Percentiles rank a stretch among this genome's conserved stretches.
Evolutionary conservation across 2,329 filamentous ascomycete species (phyloP).

Genomic region (Microcyclosporella mali): DNA sequence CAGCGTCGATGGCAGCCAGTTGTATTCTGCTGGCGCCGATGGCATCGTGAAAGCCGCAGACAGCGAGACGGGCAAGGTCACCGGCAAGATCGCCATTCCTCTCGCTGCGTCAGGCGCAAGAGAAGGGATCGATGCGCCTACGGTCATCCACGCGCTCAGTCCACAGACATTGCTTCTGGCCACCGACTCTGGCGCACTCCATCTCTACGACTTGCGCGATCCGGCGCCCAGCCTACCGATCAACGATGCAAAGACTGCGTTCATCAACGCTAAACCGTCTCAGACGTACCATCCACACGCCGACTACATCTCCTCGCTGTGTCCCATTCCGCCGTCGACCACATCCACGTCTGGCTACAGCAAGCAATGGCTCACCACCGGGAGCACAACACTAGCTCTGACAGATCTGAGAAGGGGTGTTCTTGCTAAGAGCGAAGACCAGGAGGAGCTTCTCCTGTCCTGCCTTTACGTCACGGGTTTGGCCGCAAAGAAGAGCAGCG

Average conservation of each 20-base stretch:
- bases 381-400: conserved; percentile 82
- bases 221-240: conserved; percentile 41
- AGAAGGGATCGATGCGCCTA: conserved; percentile 61
- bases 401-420: conserved; percentile 84
- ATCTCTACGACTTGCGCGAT: conserved; percentile 74
- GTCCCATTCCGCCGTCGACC: conserved; percentile 70
- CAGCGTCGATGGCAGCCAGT: conserved; percentile 66
- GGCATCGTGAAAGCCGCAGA: conserved; percentile 58
- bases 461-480: conserved; percentile 72
- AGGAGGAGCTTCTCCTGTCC: conserved; percentile 87
- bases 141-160: conserved; percentile 74
- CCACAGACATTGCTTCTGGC: conserved; percentile 83
- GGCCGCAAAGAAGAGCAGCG: conserved; percentile 55
- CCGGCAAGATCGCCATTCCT: conserved; percentile 76
- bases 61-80: conserved; percentile 58
- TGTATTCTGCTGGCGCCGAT: conserved; percentile 57
- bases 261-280: conserved; percentile 57
- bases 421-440: conserved; percentile 82
- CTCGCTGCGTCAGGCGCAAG: conserved; percentile 37
- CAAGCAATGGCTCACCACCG: conserved; percentile 93
- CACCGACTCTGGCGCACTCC: conserved; percentile 82
- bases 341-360: conserved; percentile 81
- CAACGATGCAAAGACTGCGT: conserved; percentile 31
- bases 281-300: conserved; percentile 82
- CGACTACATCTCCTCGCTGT: conserved; percentile 86